These are phyloP conservation scores for Orobanche coerulescens DNA, from an alignment of 257 asterid species.

Conservation along the genomic window DNA sequence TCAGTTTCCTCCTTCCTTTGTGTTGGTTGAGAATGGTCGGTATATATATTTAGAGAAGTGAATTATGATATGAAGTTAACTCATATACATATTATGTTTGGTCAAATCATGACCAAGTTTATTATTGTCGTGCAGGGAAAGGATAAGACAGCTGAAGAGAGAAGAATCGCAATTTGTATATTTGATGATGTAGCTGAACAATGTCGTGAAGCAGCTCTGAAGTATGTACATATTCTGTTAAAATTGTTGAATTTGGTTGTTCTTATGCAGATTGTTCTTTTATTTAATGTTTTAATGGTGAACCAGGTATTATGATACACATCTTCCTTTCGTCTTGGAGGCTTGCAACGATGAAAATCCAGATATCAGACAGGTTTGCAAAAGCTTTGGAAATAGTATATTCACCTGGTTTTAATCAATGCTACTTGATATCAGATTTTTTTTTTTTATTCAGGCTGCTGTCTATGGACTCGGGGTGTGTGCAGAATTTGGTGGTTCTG, in stretches of 20 bases:
- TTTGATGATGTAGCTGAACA: conserved; percentile 99
- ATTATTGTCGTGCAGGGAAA: conserved; percentile 55
- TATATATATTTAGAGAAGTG: too few species aligned
- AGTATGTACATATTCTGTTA: conserved; percentile 40
- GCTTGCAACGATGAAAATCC: conserved; percentile 89
- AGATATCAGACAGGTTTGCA: conserved; percentile 83
- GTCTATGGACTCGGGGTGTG: conserved; percentile 93
- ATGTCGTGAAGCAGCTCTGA: conserved; percentile 76
- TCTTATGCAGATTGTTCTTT: conserved; percentile 12
- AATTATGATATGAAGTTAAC: too few species aligned
- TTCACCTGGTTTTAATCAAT: conserved; percentile 19
- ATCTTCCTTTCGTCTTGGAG: conserved; percentile 92
- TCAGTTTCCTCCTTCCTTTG: not conserved
- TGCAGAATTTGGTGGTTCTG: conserved; percentile 84
- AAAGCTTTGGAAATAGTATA: not conserved
- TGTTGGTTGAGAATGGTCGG: not conserved
- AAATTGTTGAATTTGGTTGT: not conserved
- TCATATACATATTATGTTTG: not conserved
- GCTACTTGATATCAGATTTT: too few species aligned
- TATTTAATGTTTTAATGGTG: too few species aligned
- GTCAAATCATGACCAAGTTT: not conserved
- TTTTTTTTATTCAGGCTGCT: conserved; percentile 93
- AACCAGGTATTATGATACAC: conserved; percentile 73
- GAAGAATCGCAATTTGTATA: conserved; percentile 93
- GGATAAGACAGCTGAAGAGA: conserved; percentile 89